phyloP scores from a whole-genome alignment of 2,329 filamentous ascomycete genomes.

The Diaporthe helianthi region DNA sequence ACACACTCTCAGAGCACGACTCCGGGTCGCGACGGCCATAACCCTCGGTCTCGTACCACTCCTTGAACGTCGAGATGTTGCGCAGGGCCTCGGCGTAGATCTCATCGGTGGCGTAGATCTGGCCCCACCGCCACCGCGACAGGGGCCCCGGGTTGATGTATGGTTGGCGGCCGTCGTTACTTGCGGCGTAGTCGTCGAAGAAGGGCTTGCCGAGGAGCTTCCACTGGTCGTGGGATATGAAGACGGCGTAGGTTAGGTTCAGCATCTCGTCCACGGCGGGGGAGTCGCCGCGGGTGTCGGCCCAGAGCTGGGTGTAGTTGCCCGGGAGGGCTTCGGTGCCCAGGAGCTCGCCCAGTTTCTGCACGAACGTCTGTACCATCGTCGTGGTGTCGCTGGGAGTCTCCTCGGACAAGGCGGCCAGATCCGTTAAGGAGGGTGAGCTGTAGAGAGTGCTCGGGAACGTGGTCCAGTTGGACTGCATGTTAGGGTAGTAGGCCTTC shows the following conservation, averaged over 20 bases:
- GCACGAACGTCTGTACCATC: slow-evolving; percentile 40
- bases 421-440: slow-evolving; percentile 35
- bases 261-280: slow-evolving; percentile 40
- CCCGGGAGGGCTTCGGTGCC: slow-evolving; percentile 36
- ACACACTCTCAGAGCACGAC: slow-evolving; percentile 33
- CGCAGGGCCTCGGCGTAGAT: slow-evolving; percentile 24
- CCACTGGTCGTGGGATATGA: slow-evolving; percentile 49
- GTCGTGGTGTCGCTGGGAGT: slow-evolving; percentile 35
- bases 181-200: slow-evolving; percentile 48
- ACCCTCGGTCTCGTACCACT: slow-evolving; percentile 32
- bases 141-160: slow-evolving; percentile 21
- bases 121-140: slow-evolving; percentile 7
- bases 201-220: slow-evolving; percentile 48
- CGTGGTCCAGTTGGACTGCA: slow-evolving; percentile 43
- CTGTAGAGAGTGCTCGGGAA: slow-evolving; percentile 43
- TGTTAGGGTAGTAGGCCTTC: slow-evolving; percentile 41
- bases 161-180: slow-evolving; percentile 16
- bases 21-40: slow-evolving; percentile 32
- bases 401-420: not conserved
- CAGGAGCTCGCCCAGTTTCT: slow-evolving; percentile 41
- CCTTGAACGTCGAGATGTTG: slow-evolving; percentile 30
- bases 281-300: slow-evolving; percentile 29
- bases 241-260: slow-evolving; percentile 44
- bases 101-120: slow-evolving; percentile 29
- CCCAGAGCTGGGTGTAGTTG: slow-evolving; percentile 41